phyloP scores from a whole-genome alignment of 2,329 filamentous ascomycete genomes.

The Eurotiales sp. region DNA sequence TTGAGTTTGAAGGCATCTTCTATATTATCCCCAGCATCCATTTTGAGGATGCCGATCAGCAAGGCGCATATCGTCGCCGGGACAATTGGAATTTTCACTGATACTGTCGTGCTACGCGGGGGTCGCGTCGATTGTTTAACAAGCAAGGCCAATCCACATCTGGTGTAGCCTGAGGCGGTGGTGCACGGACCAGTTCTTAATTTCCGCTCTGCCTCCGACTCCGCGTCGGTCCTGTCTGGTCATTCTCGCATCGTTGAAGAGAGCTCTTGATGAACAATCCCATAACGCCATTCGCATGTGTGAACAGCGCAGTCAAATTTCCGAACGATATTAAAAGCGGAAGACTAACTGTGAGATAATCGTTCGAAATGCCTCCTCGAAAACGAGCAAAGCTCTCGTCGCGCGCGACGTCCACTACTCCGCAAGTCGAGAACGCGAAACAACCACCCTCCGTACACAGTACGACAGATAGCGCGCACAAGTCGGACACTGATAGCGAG shows the following conservation, averaged over 20 bases:
- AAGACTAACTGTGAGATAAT: too few relatives aligned
- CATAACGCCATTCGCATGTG: neutral
- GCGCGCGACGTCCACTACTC: conserved; percentile 29
- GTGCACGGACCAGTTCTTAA: conserved; percentile 29
- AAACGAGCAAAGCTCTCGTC: conserved; percentile 59
- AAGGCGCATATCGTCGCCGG: neutral
- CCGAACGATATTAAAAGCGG: too few relatives aligned
- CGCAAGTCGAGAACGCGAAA: conserved; percentile 26
- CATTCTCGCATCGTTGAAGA: neutral
- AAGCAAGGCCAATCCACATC: conserved; percentile 15
- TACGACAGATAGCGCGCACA: conserved; percentile 27
- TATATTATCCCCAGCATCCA: conserved; percentile 17
- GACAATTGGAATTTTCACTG: neutral
- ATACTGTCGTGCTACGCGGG: neutral
- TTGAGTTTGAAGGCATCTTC: conserved; percentile 34
- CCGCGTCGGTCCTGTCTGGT: neutral
- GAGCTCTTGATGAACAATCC: neutral
- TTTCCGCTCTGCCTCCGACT: conserved; percentile 17
- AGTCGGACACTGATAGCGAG: conserved; percentile 42
- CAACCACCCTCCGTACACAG: conserved; percentile 27
- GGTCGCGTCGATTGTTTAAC: conserved; percentile 7
- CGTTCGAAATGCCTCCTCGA: conserved; percentile 44
- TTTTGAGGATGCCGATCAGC: neutral
- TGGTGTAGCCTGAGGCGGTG: conserved; percentile 15
- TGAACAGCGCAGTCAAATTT: neutral